Base-by-base conservation (phyloP, 768 basidiomycete species). In the Auriscalpium orientale region DNA sequence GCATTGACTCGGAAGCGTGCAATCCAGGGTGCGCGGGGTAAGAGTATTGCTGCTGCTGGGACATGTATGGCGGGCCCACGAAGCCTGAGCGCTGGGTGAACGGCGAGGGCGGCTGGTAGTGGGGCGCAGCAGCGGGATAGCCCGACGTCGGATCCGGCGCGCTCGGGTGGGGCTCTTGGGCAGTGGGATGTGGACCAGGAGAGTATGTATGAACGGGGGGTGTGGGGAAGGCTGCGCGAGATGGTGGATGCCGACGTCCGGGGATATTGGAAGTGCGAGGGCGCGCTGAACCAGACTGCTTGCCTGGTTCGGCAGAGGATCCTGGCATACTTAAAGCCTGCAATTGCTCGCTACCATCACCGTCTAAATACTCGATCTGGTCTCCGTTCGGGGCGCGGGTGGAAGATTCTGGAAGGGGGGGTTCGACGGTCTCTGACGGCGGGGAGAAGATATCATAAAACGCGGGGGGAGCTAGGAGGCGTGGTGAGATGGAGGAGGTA, bases 61-160 rank as follows among this genome's bases (percentile, higher is more conserved):
- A 18, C 8, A 51, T 49, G 54, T 53, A 50, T 36, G 49, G 59
- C n/a, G 37, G 37, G 8, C 28, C 49, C 16, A 53, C 36, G 55
- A 56, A 40, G 47, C 50, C 47, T n/a, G 21, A 13, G 34, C 46
- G 49, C 18, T 56, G 60, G 16, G 43, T 61, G 59, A 34, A 49
- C 56, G 46, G 60, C 47, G 57, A 65, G 55, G 36, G 62, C 28
- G 46, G 60, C 47, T n/a, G 58, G 54, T 48, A 64, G 58, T 38
- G 55, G 57, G 33, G 60, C 18, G 62, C 60, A 63, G 46, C 62
- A 59, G 44, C 60, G 58, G 49, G 62, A 55, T 51, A 53, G 21
- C 9, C 12, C 12, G 57, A 50, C 11, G 51, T 34, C 20, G 18
- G 44, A 34, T 2, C 37, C 5, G 48, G 33, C 3, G 45, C 13